Percentiles rank a stretch among this genome's conserved stretches.
Conservation (phyloP, 1,284 basidiomycete species). For the Porogramme epimiltina region DNA sequence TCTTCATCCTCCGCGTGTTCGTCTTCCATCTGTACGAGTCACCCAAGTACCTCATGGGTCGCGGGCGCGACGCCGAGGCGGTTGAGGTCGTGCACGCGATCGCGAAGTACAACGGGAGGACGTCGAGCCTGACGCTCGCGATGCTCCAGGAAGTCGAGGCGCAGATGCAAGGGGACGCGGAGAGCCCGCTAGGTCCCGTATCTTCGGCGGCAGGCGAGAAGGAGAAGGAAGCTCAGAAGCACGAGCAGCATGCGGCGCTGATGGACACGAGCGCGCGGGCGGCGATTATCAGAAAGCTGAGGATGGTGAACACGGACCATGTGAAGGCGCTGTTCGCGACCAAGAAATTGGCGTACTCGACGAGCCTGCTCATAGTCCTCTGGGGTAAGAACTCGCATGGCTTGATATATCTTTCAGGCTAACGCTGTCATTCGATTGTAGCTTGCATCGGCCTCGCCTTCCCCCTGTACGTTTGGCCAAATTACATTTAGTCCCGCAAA, state of each 20-base stretch:
- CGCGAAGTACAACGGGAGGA: conserved; percentile 66
- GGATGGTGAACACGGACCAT: conserved; percentile 44
- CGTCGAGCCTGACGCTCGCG: conserved; percentile 45
- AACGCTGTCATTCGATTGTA: conserved; percentile 25
- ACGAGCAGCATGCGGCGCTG: conserved; percentile 2
- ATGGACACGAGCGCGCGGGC: conserved; percentile 33
- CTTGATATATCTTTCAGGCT: neutral
- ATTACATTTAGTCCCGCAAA: no score
- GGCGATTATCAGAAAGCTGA: conserved; percentile 42
- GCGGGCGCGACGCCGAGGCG: conserved; percentile 69
- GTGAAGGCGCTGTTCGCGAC: conserved; percentile 62
- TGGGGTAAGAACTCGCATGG: conserved; percentile 35
- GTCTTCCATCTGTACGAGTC: conserved; percentile 72
- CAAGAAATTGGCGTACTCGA: conserved; percentile 58
- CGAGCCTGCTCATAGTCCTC: conserved; percentile 53
- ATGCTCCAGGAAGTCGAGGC: conserved; percentile 9
- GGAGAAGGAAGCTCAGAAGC: neutral
- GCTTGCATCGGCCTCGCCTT: conserved; percentile 76
- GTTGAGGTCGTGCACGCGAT: conserved; percentile 68
- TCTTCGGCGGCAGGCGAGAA: neutral
- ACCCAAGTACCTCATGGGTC: conserved; percentile 73
- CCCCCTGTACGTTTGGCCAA: conserved; percentile 67
- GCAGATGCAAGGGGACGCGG: conserved; percentile 3
- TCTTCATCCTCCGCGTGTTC: conserved; percentile 70
- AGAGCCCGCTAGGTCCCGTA: no score